Evolutionary conservation across 164 flowering plant species (phyloP), one percentile per base, ranked within the genome.

Genomic region (Stephania japonica): DNA sequence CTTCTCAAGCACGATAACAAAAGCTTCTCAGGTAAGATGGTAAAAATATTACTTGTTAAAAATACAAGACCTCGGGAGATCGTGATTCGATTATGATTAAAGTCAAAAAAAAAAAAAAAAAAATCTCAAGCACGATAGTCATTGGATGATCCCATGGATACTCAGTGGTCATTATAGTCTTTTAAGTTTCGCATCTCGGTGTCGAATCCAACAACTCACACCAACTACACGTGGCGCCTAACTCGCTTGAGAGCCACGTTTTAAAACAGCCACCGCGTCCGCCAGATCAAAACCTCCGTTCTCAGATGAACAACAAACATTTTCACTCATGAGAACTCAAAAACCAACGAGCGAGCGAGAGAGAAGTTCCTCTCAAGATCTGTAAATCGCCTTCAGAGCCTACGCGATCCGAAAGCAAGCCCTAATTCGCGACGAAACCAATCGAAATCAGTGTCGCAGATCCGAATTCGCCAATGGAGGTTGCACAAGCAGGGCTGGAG

Each of bases 401-500:
- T n/a, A 14, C n/a, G 19, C 62, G 62, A 56, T 56, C 64, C 9
- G 64, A 24, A 7, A 59, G 1, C 21, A 4, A 59, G 14, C 21
- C 64, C 9, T 59, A 7, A 7, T 19, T 59, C 21, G 7, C 19
- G 64, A 2, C 5, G 64, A 59, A 59, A n/a, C 19, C 64, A 18
- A 59, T 59, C 64, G 62, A 6, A 3, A 63, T 26, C 66, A 14
- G 12, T 61, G 44, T 38, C 47, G 42, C 44, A 70, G 73, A 70
- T 69, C 77, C 69, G 65, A 68, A 70, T 65, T 78, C 77, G 73
- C 61, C 75, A 72, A 89, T 91, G 97, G 97, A 91, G 76, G 75
- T 76, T 38, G 65, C 85, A 16, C 87, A 79, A 65, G 89, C 82
- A 69, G 97, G 90, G 81, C 79, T 88, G 64, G 97, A 91, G 38